A percentile compares a stretch with the other conserved stretches of the same genome.
These are phyloP conservation scores for Ceratocystis eucalypticola DNA, from an alignment of 2,329 filamentous ascomycete genomes.

Conservation along the genomic window DNA sequence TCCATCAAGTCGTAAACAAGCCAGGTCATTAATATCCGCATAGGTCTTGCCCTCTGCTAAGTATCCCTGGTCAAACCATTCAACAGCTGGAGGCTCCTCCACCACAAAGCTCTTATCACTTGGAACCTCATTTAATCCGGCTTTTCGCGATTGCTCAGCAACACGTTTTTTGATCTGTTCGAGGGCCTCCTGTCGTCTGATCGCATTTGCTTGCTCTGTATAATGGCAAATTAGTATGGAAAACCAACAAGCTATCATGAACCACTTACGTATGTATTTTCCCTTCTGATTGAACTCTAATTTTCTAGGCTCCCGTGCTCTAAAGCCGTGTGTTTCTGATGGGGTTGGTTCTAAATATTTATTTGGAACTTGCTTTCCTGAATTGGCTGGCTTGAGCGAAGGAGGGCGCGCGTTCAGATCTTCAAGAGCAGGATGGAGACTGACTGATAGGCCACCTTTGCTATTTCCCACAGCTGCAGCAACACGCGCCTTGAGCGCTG, in stretches of 20 bases:
- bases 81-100: conserved; percentile 69
- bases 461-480: conserved; percentile 55
- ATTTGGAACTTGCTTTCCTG: conserved; percentile 35
- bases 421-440: conserved; percentile 62
- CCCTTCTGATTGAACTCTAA: conserved; percentile 89
- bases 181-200: conserved; percentile 73
- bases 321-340: conserved; percentile 46
- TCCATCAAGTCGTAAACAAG: conserved; percentile 57
- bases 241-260: background rate
- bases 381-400: background rate
- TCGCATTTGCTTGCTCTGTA: conserved; percentile 63
- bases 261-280: conserved; percentile 60
- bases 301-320: conserved; percentile 56
- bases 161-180: conserved; percentile 94
- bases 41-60: conserved; percentile 61
- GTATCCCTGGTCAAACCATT: conserved; percentile 96
- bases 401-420: conserved; percentile 37
- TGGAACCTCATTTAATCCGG: conserved; percentile 80
- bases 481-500: conserved; percentile 66
- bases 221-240: background rate
- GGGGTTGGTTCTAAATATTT: conserved; percentile 65
- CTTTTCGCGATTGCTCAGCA: conserved; percentile 71
- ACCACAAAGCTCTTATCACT: conserved; percentile 82
- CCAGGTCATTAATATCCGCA: conserved; percentile 49
- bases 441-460: conserved; percentile 59